A percentile compares a stretch with the other conserved stretches of the same genome.
Evolutionary conservation across 1,139 yeast species (phyloP).

Genomic region (Yamadazyma aaseri): DNA sequence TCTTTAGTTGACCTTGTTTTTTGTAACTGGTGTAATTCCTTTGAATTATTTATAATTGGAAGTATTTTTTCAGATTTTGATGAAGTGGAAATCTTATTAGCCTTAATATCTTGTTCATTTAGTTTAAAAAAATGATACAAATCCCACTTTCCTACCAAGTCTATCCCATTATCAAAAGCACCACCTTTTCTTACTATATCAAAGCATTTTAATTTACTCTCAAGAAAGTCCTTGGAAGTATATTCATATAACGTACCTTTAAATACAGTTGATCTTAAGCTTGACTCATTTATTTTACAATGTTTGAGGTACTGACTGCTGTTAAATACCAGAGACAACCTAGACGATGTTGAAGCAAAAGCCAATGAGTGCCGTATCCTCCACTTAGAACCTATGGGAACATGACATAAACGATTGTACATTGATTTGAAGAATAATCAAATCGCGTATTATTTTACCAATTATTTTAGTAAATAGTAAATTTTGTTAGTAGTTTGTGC

Average conservation of each 20-base stretch:
- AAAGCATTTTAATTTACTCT: slow-evolving; percentile 40
- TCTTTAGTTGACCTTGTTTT: slow-evolving; percentile 5
- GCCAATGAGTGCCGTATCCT: background rate
- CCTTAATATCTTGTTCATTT: slow-evolving; percentile 10
- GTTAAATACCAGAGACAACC: slow-evolving; percentile 12
- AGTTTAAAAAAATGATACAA: slow-evolving; percentile 27
- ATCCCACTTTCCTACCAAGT: slow-evolving; percentile 63
- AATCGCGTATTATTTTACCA: too few relatives aligned
- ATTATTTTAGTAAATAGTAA: too few relatives aligned
- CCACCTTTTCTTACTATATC: slow-evolving; percentile 55
- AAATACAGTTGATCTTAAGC: slow-evolving; percentile 47
- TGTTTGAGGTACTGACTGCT: slow-evolving; percentile 30
- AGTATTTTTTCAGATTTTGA: slow-evolving; percentile 4
- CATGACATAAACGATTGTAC: too few relatives aligned
- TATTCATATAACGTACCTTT: slow-evolving; percentile 72
- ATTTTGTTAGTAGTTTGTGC: too few relatives aligned
- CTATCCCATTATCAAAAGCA: slow-evolving; percentile 71
- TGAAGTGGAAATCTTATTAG: background rate
- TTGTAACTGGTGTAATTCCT: slow-evolving; percentile 13
- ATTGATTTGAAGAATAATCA: too few relatives aligned
- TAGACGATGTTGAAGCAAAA: background rate
- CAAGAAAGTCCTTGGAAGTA: slow-evolving; percentile 48
- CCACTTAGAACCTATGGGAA: background rate
- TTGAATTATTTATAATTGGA: slow-evolving; percentile 18
- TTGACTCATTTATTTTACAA: slow-evolving; percentile 24